These are phyloP conservation scores for Eucalyptus viminalis DNA, from an alignment of 345 rosid species.

Conservation along the genomic window DNA sequence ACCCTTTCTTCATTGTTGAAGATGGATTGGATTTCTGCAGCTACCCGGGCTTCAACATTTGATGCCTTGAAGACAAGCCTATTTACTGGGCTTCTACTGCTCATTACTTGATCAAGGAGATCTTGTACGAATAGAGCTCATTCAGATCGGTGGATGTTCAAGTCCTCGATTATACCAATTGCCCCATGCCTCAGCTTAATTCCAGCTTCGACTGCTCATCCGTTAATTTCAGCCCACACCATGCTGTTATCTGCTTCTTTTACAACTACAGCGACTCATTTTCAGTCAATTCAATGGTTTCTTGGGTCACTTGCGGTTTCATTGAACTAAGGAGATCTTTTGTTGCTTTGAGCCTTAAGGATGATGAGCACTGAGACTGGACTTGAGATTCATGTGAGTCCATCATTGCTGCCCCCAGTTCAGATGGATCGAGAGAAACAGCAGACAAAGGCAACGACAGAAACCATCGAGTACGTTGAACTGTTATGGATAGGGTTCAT, in stretches of 20 bases:
- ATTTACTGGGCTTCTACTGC: not conserved
- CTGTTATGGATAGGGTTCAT: not conserved
- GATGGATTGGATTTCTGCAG: not conserved
- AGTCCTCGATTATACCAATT: not conserved
- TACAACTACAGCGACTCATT: slow-evolving; percentile 1
- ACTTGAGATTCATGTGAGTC: not conserved
- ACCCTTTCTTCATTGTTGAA: not conserved
- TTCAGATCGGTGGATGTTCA: not conserved
- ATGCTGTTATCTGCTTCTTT: slow-evolving; percentile 11
- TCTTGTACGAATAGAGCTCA: not conserved
- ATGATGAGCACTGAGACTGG: not conserved
- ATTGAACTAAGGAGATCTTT: not conserved
- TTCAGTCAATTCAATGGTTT: not conserved
- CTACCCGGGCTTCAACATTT: fast-evolving
- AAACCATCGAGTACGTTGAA: not conserved
- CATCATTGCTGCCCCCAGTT: not conserved
- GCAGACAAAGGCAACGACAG: not conserved
- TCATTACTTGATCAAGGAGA: not conserved
- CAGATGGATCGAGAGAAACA: not conserved
- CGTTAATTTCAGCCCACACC: not conserved
- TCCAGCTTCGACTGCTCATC: not conserved
- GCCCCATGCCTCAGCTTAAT: not conserved
- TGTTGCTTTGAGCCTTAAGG: not conserved
- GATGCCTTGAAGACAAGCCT: not conserved
- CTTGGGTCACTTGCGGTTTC: not conserved